A percentile compares a stretch with the other conserved stretches of the same genome.
Evolutionary conservation across 345 rosid species (phyloP).

Genomic region (Lenwebbia sp.): DNA sequence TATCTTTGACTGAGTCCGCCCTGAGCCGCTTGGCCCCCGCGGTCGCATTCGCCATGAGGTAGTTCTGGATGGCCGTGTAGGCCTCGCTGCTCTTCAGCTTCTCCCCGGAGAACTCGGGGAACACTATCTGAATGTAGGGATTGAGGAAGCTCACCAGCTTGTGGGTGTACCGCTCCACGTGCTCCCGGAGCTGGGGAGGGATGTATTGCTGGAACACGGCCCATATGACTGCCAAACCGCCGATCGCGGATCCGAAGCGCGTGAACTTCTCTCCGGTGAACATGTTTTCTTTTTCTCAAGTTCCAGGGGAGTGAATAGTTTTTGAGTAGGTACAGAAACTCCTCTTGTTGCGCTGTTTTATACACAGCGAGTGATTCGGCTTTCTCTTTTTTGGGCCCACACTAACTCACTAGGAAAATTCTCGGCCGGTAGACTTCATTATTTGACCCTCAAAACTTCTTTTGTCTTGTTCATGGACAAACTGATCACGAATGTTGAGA

Average conservation of each 20-base stretch:
- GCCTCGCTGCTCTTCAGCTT: conserved; percentile 22
- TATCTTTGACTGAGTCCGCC: conserved; percentile 29
- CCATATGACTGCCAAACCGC: conserved; percentile 1
- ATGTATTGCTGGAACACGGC: conserved; percentile 17
- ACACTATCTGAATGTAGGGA: conserved; percentile 36
- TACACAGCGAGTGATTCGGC: conserved; percentile 1
- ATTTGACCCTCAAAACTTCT: neutral
- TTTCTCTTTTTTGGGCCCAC: neutral
- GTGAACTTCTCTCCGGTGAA: neutral
- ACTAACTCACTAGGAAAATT: neutral
- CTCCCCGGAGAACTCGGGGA: conserved; percentile 25
- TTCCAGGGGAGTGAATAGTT: neutral
- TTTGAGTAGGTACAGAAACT: neutral
- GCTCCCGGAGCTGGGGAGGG: conserved; percentile 9
- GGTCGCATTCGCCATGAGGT: conserved; percentile 25
- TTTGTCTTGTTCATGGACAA: neutral
- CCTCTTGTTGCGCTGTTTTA: conserved; percentile 7
- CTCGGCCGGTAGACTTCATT: neutral
- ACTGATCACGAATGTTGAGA: no score
- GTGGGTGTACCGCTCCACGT: conserved; percentile 5
- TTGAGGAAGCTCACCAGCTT: conserved; percentile 3
- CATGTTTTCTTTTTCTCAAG: neutral
- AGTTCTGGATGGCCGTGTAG: conserved; percentile 23
- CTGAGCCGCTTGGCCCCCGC: conserved; percentile 33
- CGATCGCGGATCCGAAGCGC: neutral